Base-by-base conservation (phyloP, 164 flowering plant species). In the Chimonanthus praecox region DNA sequence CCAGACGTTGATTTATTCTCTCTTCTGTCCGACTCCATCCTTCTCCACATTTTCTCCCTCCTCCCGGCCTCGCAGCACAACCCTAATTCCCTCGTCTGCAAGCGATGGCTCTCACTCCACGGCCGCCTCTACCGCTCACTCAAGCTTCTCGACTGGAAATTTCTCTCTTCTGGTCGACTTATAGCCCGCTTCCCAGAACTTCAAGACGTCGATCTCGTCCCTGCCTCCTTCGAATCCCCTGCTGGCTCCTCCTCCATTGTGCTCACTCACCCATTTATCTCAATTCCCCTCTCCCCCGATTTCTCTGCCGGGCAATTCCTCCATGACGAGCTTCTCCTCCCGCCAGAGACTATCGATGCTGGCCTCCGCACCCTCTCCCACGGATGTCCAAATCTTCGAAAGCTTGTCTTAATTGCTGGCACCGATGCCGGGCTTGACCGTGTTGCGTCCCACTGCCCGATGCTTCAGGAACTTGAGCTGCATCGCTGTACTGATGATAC, bases 401-500 rank as follows among this genome's bases (percentile, higher is more conserved):
- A 79, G 72, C 84, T 92, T 20, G 87, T 67, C 33, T 79, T 96
- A 67, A 69, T 89, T 61, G 85, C 83, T 58, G 88, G 88, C 6
- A 83, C 88, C 70, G 97, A 86, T 47, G 58, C 65, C n/a, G 98
- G 98, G 44, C 73, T 96, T 62, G 46, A 80, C 78, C 80, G 81
- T 72, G 81, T 96, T 18, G 97, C 97, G 0, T 89, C 86, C 64
- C 90, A 86, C 60, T 96, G 99, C 73, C 72, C 75, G 7, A 91
- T 82, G 2, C 77, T 96, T 81, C 97, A 90, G 75, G 99, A 92
- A 49, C 74, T 96, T 74, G 98, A 94, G 79, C 58, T 96, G 78
- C 97, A 92, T 63, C 82, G 71, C 62, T 96, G 99, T 68, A 81
- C 75, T 33, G 96, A 96, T 74, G 70, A 68, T 33, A 77, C 85